Percentiles rank a stretch among this genome's conserved stretches.
Evolutionary conservation across 805 yeast species (phyloP).

Genomic region (Ogataea glucozyma): DNA sequence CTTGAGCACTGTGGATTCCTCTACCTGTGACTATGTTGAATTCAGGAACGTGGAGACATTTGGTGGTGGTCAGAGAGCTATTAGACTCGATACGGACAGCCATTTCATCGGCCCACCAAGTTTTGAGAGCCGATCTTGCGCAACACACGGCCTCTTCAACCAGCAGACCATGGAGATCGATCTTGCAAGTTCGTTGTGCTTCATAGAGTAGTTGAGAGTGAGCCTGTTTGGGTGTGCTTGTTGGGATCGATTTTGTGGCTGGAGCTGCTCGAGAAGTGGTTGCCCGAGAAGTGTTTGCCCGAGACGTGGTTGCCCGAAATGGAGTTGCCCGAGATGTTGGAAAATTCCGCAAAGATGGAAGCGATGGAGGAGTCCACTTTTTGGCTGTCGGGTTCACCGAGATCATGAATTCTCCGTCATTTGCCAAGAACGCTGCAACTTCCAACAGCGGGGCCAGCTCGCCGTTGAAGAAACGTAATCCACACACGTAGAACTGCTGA

Average conservation of each 20-base stretch:
- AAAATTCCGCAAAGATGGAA: too few species aligned
- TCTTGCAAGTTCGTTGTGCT: slow-evolving; percentile 22
- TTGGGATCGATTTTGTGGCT: neutral
- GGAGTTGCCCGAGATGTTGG: too few species aligned
- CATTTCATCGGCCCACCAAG: slow-evolving; percentile 68
- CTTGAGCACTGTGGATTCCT: slow-evolving; percentile 67
- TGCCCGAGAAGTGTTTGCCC: too few species aligned
- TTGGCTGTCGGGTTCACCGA: neutral
- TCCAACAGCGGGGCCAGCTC: slow-evolving; percentile 40
- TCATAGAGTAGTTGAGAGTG: neutral
- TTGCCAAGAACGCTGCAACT: slow-evolving; percentile 33
- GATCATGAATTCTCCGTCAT: slow-evolving; percentile 12
- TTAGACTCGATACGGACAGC: slow-evolving; percentile 40
- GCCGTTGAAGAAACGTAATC: slow-evolving; percentile 47
- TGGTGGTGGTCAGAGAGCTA: slow-evolving; percentile 38
- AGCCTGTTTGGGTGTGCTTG: neutral
- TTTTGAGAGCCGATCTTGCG: slow-evolving; percentile 37
- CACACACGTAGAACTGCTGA: slow-evolving; percentile 40
- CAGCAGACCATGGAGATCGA: slow-evolving; percentile 61
- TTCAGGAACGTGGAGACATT: slow-evolving; percentile 44
- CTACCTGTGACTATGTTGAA: slow-evolving; percentile 62
- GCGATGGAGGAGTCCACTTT: neutral
- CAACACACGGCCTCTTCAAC: slow-evolving; percentile 48
- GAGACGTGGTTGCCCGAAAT: too few species aligned
- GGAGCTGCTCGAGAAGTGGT: too few species aligned